Evolutionary conservation across 2,329 filamentous ascomycete species (phyloP).

Genomic region (Ophiostoma triangulosporum): DNA sequence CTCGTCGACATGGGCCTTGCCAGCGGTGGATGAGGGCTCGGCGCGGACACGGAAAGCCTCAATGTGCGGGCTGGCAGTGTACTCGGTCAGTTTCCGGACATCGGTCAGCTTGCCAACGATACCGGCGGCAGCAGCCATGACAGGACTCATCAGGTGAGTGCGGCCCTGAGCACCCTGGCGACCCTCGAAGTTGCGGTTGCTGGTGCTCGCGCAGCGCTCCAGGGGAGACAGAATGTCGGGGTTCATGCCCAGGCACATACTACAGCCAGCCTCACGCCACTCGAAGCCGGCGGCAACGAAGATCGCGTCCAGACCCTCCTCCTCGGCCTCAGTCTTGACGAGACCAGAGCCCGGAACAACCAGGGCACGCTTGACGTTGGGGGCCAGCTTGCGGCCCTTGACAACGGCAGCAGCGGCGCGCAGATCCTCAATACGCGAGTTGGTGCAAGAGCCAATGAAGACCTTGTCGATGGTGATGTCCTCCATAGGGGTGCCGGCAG

Average conservation of each 20-base stretch:
- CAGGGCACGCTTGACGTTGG: slow-evolving; percentile 88
- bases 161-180: slow-evolving; percentile 83
- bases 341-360: slow-evolving; percentile 91
- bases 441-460: slow-evolving; percentile 97
- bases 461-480: slow-evolving; percentile 91
- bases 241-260: slow-evolving; percentile 99
- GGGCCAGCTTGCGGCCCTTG: slow-evolving; percentile 72
- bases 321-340: slow-evolving; percentile 82
- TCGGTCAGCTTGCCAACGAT: slow-evolving; percentile 86
- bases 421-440: slow-evolving; percentile 91
- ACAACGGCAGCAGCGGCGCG: slow-evolving; percentile 76
- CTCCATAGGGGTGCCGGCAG: slow-evolving; percentile 74
- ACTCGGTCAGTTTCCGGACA: slow-evolving; percentile 62
- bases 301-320: slow-evolving; percentile 84
- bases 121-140: slow-evolving; percentile 86
- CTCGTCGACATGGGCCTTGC: slow-evolving; percentile 38
- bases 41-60: slow-evolving; percentile 32
- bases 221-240: slow-evolving; percentile 86
- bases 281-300: slow-evolving; percentile 89
- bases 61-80: slow-evolving; percentile 46
- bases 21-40: slow-evolving; percentile 7
- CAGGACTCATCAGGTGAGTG: slow-evolving; percentile 92
- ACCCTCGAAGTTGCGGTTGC: slow-evolving; percentile 95
- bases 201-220: slow-evolving; percentile 90
- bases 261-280: slow-evolving; percentile 96